A percentile compares a stretch with the other conserved stretches of the same genome.
phyloP scores from a whole-genome alignment of 352 stramenopile species.

The Phytopythium montanum region DNA sequence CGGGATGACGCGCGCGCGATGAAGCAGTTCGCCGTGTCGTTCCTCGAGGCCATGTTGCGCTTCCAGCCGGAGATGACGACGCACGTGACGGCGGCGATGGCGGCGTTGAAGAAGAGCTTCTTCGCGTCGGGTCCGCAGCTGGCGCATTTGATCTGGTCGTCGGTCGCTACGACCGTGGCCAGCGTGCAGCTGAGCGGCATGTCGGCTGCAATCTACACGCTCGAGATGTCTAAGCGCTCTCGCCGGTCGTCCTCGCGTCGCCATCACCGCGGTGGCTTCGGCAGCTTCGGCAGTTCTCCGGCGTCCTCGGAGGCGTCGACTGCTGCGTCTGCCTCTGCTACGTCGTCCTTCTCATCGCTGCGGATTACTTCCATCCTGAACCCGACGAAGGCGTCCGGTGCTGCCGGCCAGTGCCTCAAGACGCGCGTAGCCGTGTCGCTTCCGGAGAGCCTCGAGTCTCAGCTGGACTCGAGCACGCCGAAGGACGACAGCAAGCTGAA shows the following conservation, averaged over 20 bases:
- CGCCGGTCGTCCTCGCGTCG: slow-evolving; percentile 1
- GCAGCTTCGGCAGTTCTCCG: slow-evolving; percentile 9
- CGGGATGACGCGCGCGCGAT: slow-evolving; percentile 59
- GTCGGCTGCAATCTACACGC: slow-evolving; percentile 58
- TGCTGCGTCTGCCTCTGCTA: slow-evolving; percentile 10
- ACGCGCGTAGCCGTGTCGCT: slow-evolving; percentile 59
- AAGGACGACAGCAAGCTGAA: slow-evolving; percentile 82
- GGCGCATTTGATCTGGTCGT: slow-evolving; percentile 74
- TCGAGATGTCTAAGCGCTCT: slow-evolving; percentile 18
- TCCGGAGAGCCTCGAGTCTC: slow-evolving; percentile 56
- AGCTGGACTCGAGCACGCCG: slow-evolving; percentile 66
- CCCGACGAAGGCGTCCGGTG: slow-evolving; percentile 11
- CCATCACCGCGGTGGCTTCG: slow-evolving; percentile 2
- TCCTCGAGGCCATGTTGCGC: slow-evolving; percentile 57
- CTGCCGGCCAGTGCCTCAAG: slow-evolving; percentile 39
- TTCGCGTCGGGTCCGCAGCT: slow-evolving; percentile 65
- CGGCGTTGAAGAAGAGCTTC: slow-evolving; percentile 63
- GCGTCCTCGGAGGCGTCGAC: slow-evolving; percentile 8
- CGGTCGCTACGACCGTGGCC: slow-evolving; percentile 55
- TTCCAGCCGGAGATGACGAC: slow-evolving; percentile 63
- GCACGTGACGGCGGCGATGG: slow-evolving; percentile 45
- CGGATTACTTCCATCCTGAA: slow-evolving; percentile 70
- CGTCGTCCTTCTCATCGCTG: slow-evolving; percentile 61
- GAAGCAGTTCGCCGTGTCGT: slow-evolving; percentile 71
- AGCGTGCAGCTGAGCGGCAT: slow-evolving; percentile 69